phyloP scores from a whole-genome alignment of 2,329 filamentous ascomycete species.

The Tolypocladium paradoxum region DNA sequence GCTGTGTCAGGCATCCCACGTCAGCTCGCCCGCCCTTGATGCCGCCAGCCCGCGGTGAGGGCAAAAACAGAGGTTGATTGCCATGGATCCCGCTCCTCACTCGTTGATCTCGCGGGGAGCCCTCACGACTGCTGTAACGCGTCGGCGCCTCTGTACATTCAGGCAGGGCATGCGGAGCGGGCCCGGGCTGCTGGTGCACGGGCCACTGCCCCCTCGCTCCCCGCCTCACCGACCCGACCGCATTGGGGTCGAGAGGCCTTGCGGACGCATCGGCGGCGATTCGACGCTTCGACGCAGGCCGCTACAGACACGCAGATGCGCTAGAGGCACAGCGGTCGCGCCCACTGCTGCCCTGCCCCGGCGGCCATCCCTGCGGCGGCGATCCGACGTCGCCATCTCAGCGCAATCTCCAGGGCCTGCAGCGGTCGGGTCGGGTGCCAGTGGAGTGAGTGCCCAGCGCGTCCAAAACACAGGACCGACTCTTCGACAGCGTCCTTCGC shows the following conservation, averaged over 20 bases:
- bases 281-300: not conserved
- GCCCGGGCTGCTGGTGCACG: not conserved
- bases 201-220: not conserved
- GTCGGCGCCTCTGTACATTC: not conserved
- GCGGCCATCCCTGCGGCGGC: constrained; percentile 20
- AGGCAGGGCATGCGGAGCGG: not conserved
- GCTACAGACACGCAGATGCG: constrained; percentile 11
- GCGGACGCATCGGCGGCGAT: not conserved
- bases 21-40: not conserved
- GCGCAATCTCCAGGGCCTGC: constrained; percentile 7
- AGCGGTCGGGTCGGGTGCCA: not conserved
- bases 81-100: too few relatives aligned
- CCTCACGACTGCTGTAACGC: not conserved
- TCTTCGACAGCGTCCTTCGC: not conserved
- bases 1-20: not conserved
- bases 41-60: not conserved
- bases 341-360: constrained; percentile 8
- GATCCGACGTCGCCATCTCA: constrained; percentile 17
- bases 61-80: too few relatives aligned
- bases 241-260: not conserved
- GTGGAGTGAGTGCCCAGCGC: not conserved
- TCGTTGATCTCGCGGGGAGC: too few relatives aligned
- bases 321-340: constrained; percentile 14
- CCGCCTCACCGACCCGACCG: not conserved
- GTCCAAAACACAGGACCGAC: not conserved